Base-by-base conservation (phyloP, 73 alveolate genomes). In the Paramecium pentaurelia region DNA sequence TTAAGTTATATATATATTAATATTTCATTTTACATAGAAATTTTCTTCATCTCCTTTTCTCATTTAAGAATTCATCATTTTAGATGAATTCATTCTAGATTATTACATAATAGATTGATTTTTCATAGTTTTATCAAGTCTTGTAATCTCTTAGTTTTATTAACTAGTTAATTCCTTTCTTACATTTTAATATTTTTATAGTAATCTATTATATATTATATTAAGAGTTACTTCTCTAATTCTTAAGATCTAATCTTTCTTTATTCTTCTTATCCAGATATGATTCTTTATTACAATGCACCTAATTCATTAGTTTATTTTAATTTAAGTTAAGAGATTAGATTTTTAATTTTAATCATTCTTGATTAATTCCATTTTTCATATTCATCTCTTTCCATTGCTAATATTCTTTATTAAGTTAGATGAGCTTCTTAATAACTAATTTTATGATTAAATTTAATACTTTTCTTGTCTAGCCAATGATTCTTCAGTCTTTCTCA, bases 401-500 rank as follows among this genome's bases (percentile, higher is more conserved):
- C 58, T 8, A 89, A 45, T 32, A 89, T 89, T 45, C 94, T 89
- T 71, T 89, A 42, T 36, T 89, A 58, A 45, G 75, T 89, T 27
- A 58, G 38, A 83, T 89, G 94, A 20, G 94, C 94, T 28, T 89
- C 94, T 83, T 58, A 12, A 30, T 89, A 89, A 32, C 94, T 89
- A 64, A 54, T n/a, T 54, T 2, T 49, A 49, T 5, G 8, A 54
- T 27, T 9, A 25, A 44, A 45, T 3, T 20, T 73, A 44, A 20
- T 89, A 89, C 94, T 89, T 83, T 34, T 89, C 85, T 20, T 89
- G 37, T 89, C 75, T 89, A 47, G 94, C 94, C 47, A 89, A 44
- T 30, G 44, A 68, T 51, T 89, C 94, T 34, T 89, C 94, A 25
- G 94, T 89, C 71, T 89, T 89, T 89, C 94, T 89, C 54, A 89